Conservation (phyloP, 164 flowering plant genomes). For the Sedum album region DNA sequence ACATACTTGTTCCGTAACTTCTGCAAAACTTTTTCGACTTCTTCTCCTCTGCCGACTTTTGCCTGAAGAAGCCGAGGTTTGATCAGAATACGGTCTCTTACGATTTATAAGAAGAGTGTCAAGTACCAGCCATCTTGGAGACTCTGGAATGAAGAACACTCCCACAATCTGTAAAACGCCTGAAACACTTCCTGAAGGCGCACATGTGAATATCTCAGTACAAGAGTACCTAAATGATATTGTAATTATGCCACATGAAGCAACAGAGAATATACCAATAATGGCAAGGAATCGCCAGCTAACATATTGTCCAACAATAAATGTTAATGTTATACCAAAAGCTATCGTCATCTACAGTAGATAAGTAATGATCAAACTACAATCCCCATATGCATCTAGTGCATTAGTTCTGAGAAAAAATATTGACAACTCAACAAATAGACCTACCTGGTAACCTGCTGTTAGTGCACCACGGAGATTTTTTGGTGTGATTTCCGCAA, state of each 20-base stretch:
- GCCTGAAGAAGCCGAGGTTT: neutral
- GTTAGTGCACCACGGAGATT: constrained; percentile 37
- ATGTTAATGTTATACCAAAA: constrained; percentile 37
- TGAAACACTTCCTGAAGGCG: constrained; percentile 38
- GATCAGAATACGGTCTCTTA: neutral
- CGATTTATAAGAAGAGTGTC: neutral
- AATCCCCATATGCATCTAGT: neutral
- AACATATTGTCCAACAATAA: constrained; percentile 33
- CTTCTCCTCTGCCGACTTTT: neutral
- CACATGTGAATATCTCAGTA: neutral
- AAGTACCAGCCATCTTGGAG: constrained; percentile 61
- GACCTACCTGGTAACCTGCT: constrained; percentile 27
- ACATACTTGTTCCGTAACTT: neutral
- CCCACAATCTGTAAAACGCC: constrained; percentile 34
- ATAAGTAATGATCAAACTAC: neutral
- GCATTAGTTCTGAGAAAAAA: neutral
- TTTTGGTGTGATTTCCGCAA: constrained; percentile 51
- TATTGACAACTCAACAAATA: neutral
- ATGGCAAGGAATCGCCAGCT: constrained; percentile 54
- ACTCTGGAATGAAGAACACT: constrained; percentile 43
- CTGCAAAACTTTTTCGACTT: neutral
- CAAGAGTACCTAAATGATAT: neutral
- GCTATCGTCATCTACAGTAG: constrained; percentile 34
- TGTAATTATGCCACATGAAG: neutral
- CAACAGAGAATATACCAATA: constrained; percentile 30